Conservation (phyloP, 2,329 filamentous ascomycete species). For the Monosporascus sp. region DNA sequence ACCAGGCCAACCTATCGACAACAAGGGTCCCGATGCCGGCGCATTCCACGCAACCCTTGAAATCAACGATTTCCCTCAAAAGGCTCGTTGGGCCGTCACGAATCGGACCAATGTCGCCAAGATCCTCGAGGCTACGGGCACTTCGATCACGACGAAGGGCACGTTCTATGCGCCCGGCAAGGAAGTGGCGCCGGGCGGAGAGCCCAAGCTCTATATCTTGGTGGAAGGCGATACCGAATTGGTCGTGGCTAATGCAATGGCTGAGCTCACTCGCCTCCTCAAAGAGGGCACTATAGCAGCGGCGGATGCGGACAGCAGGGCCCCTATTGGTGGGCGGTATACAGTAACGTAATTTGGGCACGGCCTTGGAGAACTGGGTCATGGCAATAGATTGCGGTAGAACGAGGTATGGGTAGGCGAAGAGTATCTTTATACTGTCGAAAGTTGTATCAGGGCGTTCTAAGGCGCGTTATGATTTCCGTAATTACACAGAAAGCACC, state of each 20-base stretch:
- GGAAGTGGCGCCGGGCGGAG: slow-evolving; percentile 65
- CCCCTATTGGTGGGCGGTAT: slow-evolving; percentile 76
- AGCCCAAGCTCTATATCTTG: slow-evolving; percentile 95
- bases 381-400: neutral
- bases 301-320: slow-evolving; percentile 77
- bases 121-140: slow-evolving; percentile 90
- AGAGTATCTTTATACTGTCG: too few relatives aligned
- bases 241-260: slow-evolving; percentile 83
- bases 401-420: neutral
- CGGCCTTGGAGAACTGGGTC: neutral
- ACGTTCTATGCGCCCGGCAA: slow-evolving; percentile 82
- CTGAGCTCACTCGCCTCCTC: slow-evolving; percentile 79
- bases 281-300: slow-evolving; percentile 88
- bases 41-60: slow-evolving; percentile 95
- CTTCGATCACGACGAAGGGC: slow-evolving; percentile 96
- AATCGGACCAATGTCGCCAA: slow-evolving; percentile 98
- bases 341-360: slow-evolving; percentile 63
- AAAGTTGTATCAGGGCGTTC: too few relatives aligned
- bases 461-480: too few relatives aligned
- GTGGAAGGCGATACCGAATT: slow-evolving; percentile 97
- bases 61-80: slow-evolving; percentile 99
- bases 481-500: neutral
- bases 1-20: slow-evolving; percentile 91
- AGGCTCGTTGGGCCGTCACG: slow-evolving; percentile 96
- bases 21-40: slow-evolving; percentile 94